Base-by-base conservation (phyloP, 768 basidiomycete genomes). In the Tephrocybe rancida region DNA sequence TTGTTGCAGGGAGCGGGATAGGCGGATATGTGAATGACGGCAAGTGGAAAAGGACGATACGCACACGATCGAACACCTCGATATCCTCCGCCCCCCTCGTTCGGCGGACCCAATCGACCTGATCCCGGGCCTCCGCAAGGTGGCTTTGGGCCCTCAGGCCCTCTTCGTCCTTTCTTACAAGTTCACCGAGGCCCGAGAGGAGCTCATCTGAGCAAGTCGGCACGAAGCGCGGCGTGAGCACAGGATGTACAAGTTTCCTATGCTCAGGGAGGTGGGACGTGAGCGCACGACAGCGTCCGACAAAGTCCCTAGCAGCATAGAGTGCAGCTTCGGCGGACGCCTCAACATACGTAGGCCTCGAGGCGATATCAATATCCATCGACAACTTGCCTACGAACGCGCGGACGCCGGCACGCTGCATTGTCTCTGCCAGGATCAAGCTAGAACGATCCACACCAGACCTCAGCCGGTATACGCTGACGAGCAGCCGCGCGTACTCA, bases 341-440 rank as follows among this genome's bases (percentile, higher is more conserved):
- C 64, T 95, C 93, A 41, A 81, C 73, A 67, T 95, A 95, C 0
- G 86, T 80, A 0, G 84, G 79, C 1, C 85, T 77, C 5, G 84
- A 82, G 5, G 87, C 90, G 22, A 82, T 84, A 64, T 94, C 90
- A 22, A 82, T 84, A 66, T 94, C 92, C 93, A 95, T 95, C 0
- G 91, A 92, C 10, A 96, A 73, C 65, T 95, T 96, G 16, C 93
- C 94, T n/a, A 96, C 79, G 57, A 89, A 90, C 0, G 85, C 90
- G 27, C 94, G 76, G 16, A 95, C 59, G 4, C 94, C 92, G 18
- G 80, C 81, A 0, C 68, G 61, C 55, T 86, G 86, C 83, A 95
- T 91, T 11, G 74, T 78, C 30, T 84, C 72, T 3, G 93, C 92
- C 0, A 96, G 81, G 22, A 94, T 85, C 19, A 95, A 61, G 65